Conservation (phyloP, 768 basidiomycete species). For the Strobilomyces echinocephalus region DNA sequence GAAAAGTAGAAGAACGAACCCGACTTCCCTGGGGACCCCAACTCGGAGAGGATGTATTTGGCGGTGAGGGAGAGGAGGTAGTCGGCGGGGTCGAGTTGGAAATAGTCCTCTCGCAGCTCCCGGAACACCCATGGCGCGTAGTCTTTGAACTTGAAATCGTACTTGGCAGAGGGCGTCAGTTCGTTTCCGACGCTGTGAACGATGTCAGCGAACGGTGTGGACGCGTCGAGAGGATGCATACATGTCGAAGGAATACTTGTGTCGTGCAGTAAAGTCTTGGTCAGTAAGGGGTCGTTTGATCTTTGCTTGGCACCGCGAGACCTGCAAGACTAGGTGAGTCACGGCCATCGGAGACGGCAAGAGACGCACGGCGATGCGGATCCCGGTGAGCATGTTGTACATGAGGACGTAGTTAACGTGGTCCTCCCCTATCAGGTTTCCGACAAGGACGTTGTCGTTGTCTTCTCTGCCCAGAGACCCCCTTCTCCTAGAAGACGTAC, state of each 20-base stretch:
- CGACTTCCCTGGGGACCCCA: conserved; percentile 97
- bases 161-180: conserved; percentile 93
- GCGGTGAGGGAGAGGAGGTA: conserved; percentile 95
- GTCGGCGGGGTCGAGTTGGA: conserved; percentile 94
- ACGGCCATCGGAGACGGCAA: not conserved
- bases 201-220: not conserved
- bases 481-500: conserved; percentile 19
- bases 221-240: conserved; percentile 34
- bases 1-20: conserved; percentile 99
- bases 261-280: conserved; percentile 82
- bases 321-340: conserved; percentile 41
- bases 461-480: conserved; percentile 30
- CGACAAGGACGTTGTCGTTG: conserved; percentile 67
- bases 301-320: conserved; percentile 96
- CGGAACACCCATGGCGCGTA: conserved; percentile 99
- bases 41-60: conserved; percentile 91
- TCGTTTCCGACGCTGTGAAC: conserved; percentile 84
- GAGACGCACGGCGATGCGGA: conserved; percentile 79
- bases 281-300: conserved; percentile 77
- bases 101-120: conserved; percentile 87
- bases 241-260: conserved; percentile 99
- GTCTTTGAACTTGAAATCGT: conserved; percentile 99
- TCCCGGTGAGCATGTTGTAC: conserved; percentile 99
- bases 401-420: conserved; percentile 99
- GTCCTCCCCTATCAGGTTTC: conserved; percentile 95